These are phyloP conservation scores for Candida sanyaensis DNA, from an alignment of 1,139 yeast species.

Conservation along the genomic window DNA sequence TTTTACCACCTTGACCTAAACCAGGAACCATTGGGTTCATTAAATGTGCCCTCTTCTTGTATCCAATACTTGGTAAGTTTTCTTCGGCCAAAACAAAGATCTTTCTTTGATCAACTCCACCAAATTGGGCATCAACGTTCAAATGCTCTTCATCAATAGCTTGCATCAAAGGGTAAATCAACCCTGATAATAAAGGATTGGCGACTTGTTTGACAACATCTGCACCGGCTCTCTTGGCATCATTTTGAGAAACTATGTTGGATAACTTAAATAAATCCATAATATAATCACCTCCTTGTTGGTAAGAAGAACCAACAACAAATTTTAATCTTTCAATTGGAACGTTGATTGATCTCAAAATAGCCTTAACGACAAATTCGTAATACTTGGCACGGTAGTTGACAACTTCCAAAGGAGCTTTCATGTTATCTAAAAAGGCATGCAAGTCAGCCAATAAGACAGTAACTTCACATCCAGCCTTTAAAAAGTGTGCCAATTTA, in stretches of 20 bases:
- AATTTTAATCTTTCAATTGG: constrained; percentile 87
- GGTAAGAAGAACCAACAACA: constrained; percentile 87
- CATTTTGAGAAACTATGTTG: constrained; percentile 86
- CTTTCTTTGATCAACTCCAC: constrained; percentile 99
- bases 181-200: constrained; percentile 89
- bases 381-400: constrained; percentile 87
- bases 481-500: constrained; percentile 89
- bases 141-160: constrained; percentile 94
- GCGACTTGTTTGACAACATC: constrained; percentile 98
- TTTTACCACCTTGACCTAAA: constrained; percentile 93
- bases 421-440: constrained; percentile 97
- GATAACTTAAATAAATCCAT: constrained; percentile 86
- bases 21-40: constrained; percentile 99
- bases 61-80: constrained; percentile 80
- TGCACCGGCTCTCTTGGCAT: constrained; percentile 98
- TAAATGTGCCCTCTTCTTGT: constrained; percentile 95
- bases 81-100: constrained; percentile 97
- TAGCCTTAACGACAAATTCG: constrained; percentile 78
- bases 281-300: constrained; percentile 73
- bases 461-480: constrained; percentile 94
- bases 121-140: constrained; percentile 91
- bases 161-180: constrained; percentile 98
- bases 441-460: constrained; percentile 96
- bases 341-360: constrained; percentile 81
- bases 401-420: constrained; percentile 94